Percentiles rank a stretch among this genome's conserved stretches.
phyloP scores from a whole-genome alignment of 2,329 filamentous ascomycete species.

The Nemania sp. region DNA sequence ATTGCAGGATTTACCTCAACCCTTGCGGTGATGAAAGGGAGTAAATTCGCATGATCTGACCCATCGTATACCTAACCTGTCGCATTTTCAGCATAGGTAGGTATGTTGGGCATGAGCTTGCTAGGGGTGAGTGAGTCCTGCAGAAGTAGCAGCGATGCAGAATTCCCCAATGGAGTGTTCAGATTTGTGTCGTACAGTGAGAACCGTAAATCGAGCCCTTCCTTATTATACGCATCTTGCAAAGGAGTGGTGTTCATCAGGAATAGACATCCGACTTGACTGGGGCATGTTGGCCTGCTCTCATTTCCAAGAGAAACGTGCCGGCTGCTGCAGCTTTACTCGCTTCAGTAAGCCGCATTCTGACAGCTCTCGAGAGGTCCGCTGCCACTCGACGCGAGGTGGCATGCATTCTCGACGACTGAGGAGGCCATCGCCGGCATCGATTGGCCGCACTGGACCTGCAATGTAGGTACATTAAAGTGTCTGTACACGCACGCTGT shows the following conservation, averaged over 20 bases:
- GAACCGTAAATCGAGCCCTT: not conserved
- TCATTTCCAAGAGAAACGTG: not conserved
- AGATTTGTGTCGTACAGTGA: not conserved
- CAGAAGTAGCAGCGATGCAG: constrained; percentile 11
- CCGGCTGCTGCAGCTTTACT: constrained; percentile 1
- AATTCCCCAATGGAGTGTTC: not conserved
- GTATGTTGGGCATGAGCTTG: no score
- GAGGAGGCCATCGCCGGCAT: not conserved
- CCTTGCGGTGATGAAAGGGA: not conserved
- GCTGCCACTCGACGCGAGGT: not conserved
- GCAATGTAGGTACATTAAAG: constrained; percentile 3
- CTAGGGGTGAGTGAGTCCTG: constrained; percentile 7
- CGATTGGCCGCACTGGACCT: constrained; percentile 3
- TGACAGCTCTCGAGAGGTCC: constrained; percentile 11
- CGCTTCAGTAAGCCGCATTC: constrained; percentile 13
- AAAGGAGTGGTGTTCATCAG: not conserved
- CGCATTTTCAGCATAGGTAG: not conserved
- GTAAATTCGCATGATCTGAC: constrained; percentile 8
- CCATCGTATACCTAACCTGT: not conserved
- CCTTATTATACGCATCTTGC: constrained; percentile 2
- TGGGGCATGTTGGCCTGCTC: not conserved
- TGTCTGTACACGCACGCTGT: constrained; percentile 4
- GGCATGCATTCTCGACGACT: not conserved
- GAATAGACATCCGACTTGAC: not conserved
- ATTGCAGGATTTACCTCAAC: constrained; percentile 8